A percentile compares a stretch with the other conserved stretches of the same genome.
Conservation (phyloP, 2,329 filamentous ascomycete genomes). For the Pleomassaria siparia region DNA sequence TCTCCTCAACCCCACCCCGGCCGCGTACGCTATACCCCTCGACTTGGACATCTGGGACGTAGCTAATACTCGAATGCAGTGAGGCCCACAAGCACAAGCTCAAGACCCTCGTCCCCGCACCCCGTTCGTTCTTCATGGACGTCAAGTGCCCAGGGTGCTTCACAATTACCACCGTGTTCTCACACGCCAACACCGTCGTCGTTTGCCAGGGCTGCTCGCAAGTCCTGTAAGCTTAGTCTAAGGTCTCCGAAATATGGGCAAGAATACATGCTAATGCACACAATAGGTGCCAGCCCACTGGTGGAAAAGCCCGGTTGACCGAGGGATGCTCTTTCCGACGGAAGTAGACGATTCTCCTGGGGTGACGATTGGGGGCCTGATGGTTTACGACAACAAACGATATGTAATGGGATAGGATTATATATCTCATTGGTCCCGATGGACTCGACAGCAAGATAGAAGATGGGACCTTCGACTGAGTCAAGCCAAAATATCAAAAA, state of each 20-base stretch:
- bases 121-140: slow-evolving; percentile 99
- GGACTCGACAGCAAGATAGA: slow-evolving; percentile 48
- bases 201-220: slow-evolving; percentile 99
- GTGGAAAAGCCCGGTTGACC: slow-evolving; percentile 97
- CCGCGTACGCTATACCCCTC: slow-evolving; percentile 55
- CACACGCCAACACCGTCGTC: slow-evolving; percentile 99
- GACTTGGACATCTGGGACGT: slow-evolving; percentile 11
- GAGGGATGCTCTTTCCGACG: slow-evolving; percentile 99
- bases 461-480: slow-evolving; percentile 48
- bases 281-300: slow-evolving; percentile 84
- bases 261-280: slow-evolving; percentile 25
- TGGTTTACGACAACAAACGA: slow-evolving; percentile 42
- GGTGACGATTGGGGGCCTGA: slow-evolving; percentile 32
- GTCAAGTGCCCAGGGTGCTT: slow-evolving; percentile 99
- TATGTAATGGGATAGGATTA: slow-evolving; percentile 37
- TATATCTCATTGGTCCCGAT: slow-evolving; percentile 46
- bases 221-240: slow-evolving; percentile 67
- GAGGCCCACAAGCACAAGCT: slow-evolving; percentile 99
- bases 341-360: slow-evolving; percentile 74
- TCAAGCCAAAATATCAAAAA: slow-evolving; percentile 45
- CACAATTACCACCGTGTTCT: slow-evolving; percentile 99
- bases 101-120: slow-evolving; percentile 95
- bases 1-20: slow-evolving; percentile 97
- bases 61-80: slow-evolving; percentile 39
- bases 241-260: slow-evolving; percentile 3